A percentile compares a stretch with the other conserved stretches of the same genome.
phyloP scores from a whole-genome alignment of 495 filamentous ascomycete genomes.

The Massariosphaeria phaeospora region DNA sequence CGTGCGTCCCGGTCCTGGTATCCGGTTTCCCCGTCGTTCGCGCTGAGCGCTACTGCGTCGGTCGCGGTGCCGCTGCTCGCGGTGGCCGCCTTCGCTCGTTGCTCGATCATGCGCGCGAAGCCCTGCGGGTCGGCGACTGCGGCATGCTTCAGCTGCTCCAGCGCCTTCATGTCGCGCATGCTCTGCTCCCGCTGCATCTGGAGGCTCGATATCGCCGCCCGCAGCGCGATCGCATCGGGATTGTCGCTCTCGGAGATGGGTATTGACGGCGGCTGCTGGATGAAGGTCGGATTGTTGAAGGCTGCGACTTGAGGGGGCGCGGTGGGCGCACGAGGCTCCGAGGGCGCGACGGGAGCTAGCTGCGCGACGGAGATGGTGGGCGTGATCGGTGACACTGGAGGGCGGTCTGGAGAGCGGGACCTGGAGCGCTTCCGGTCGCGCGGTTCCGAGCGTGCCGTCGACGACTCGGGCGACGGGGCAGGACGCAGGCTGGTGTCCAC shows the following conservation, averaged over 20 bases:
- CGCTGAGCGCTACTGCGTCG: conserved; percentile 23
- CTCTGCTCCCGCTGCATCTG: conserved; percentile 77
- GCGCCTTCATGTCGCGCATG: conserved; percentile 59
- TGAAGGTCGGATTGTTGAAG: no score
- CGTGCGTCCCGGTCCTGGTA: conserved; percentile 38
- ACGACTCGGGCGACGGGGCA: conserved; percentile 8
- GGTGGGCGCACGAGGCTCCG: conserved; percentile 1
- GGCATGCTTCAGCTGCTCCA: conserved; percentile 57
- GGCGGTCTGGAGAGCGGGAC: conserved; percentile 30
- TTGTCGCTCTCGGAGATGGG: conserved; percentile 74
- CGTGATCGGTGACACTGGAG: conserved; percentile 38
- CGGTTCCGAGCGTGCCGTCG: conserved; percentile 1
- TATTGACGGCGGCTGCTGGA: conserved; percentile 52
- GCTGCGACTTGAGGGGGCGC: conserved; percentile 19
- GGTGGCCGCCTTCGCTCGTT: conserved; percentile 9
- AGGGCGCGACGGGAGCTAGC: conserved; percentile 17
- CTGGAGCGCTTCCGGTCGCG: conserved; percentile 12
- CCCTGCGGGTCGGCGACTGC: conserved; percentile 64
- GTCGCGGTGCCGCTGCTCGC: conserved; percentile 11
- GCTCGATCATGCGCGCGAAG: conserved; percentile 58
- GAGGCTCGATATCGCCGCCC: conserved; percentile 71
- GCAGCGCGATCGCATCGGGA: conserved; percentile 77
- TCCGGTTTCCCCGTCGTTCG: conserved; percentile 38
- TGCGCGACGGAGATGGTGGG: conserved; percentile 32
- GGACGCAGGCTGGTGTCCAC: conserved; percentile 6